Conservation (phyloP, 257 asterid genomes). For the Jaltomata sinuosa region DNA sequence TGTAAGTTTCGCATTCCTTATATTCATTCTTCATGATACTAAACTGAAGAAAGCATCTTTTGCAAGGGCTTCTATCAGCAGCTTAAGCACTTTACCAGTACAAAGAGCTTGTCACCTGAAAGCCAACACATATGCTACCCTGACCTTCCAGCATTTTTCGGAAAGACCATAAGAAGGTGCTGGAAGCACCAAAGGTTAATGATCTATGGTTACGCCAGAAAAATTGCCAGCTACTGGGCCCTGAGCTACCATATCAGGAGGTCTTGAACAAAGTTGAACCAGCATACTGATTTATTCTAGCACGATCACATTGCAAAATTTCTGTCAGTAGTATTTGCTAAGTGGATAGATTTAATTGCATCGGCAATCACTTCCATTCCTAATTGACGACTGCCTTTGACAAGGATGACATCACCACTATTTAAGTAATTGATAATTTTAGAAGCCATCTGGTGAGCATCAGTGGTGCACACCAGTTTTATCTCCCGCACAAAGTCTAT, state of each 20-base stretch:
- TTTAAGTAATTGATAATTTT: background rate
- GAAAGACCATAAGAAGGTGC: background rate
- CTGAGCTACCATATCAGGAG: background rate
- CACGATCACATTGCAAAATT: background rate
- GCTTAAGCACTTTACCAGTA: background rate
- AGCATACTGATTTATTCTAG: background rate
- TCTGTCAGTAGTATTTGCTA: background rate
- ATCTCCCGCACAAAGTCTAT: background rate
- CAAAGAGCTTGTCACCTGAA: background rate
- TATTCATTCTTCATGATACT: background rate
- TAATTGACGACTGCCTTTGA: slow-evolving; percentile 29
- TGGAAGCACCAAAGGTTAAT: background rate
- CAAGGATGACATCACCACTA: slow-evolving; percentile 19
- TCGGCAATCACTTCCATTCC: slow-evolving; percentile 21
- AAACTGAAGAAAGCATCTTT: background rate
- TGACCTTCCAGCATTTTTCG: background rate
- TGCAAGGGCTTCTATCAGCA: background rate
- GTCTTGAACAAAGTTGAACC: background rate
- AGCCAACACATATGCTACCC: background rate
- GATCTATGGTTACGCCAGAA: background rate
- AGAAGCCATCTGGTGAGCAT: slow-evolving; percentile 7
- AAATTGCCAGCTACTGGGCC: background rate
- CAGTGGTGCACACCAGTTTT: slow-evolving; percentile 3
- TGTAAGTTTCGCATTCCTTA: background rate
- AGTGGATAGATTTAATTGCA: slow-evolving; percentile 7